These are phyloP conservation scores for Thalassiosira sp. DNA, from an alignment of 352 stramenopile species.

Conservation along the genomic window DNA sequence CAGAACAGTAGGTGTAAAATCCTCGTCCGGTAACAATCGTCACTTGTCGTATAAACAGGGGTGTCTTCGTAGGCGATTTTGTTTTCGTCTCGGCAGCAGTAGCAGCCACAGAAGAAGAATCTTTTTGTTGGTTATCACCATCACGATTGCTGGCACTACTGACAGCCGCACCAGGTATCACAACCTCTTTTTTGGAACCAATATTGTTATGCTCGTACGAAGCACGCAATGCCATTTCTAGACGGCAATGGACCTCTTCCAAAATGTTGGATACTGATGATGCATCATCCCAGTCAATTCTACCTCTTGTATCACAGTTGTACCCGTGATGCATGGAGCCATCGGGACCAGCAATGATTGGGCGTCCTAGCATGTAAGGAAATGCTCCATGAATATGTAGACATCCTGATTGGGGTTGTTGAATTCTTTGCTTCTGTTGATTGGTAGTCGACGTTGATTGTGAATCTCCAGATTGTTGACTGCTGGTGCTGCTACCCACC, in stretches of 20 bases:
- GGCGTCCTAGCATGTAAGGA: conserved; percentile 79
- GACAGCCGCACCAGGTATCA: neutral
- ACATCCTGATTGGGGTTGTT: conserved; percentile 75
- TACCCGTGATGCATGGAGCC: conserved; percentile 53
- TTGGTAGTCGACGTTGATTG: neutral
- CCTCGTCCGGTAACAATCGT: conserved; percentile 71
- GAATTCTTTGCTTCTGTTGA: neutral
- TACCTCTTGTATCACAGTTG: conserved; percentile 2
- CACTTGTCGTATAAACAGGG: conserved; percentile 66
- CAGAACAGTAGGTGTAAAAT: conserved; percentile 82
- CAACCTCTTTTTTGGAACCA: conserved; percentile 1
- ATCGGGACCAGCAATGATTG: conserved; percentile 71
- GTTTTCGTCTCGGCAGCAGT: neutral
- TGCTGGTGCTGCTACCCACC: neutral
- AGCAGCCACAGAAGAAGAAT: too few relatives aligned
- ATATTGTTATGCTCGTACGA: conserved; percentile 37
- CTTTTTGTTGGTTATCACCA: conserved; percentile 11
- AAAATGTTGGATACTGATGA: conserved; percentile 64
- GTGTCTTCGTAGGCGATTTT: neutral
- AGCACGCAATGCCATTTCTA: conserved; percentile 68
- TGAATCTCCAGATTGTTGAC: conserved; percentile 1
- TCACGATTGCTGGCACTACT: neutral
- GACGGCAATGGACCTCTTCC: conserved; percentile 53
- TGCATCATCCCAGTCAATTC: conserved; percentile 78
- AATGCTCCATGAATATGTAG: conserved; percentile 81